Evolutionary conservation across 2,329 filamentous ascomycete genomes (phyloP).

Genomic region (Ophiocordyceps polyrhachis-furcata): DNA sequence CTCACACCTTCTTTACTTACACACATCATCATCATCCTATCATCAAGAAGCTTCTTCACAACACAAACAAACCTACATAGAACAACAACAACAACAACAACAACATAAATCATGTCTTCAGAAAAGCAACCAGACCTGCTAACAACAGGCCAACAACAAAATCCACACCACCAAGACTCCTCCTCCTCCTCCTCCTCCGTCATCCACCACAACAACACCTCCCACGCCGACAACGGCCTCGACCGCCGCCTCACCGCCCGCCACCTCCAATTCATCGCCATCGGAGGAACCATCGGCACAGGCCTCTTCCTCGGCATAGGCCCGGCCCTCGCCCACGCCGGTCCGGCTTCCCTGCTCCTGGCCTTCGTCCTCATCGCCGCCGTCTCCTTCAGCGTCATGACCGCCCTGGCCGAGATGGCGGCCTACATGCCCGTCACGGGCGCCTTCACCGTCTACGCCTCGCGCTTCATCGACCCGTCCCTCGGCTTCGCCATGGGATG

Average conservation of each 20-base stretch:
- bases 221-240: constrained; percentile 8
- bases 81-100: no score
- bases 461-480: constrained; percentile 54
- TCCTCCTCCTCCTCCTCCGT: no score
- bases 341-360: constrained; percentile 47
- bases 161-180: no score
- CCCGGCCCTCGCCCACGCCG: constrained; percentile 39
- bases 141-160: no score
- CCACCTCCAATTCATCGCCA: constrained; percentile 31
- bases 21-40: neutral
- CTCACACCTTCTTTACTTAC: no score
- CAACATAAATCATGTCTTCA: no score
- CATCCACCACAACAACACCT: no score
- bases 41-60: no score
- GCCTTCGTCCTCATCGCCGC: constrained; percentile 52
- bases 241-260: constrained; percentile 18
- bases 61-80: no score
- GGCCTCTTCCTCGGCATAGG: constrained; percentile 55
- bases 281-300: constrained; percentile 49
- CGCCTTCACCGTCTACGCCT: constrained; percentile 58
- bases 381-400: constrained; percentile 61
- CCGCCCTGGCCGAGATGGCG: constrained; percentile 51
- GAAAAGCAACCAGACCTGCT: neutral
- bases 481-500: constrained; percentile 64
- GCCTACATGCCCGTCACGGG: constrained; percentile 61